phyloP scores from a whole-genome alignment of 2,329 filamentous ascomycete species.

The Claviceps maximensis region DNA sequence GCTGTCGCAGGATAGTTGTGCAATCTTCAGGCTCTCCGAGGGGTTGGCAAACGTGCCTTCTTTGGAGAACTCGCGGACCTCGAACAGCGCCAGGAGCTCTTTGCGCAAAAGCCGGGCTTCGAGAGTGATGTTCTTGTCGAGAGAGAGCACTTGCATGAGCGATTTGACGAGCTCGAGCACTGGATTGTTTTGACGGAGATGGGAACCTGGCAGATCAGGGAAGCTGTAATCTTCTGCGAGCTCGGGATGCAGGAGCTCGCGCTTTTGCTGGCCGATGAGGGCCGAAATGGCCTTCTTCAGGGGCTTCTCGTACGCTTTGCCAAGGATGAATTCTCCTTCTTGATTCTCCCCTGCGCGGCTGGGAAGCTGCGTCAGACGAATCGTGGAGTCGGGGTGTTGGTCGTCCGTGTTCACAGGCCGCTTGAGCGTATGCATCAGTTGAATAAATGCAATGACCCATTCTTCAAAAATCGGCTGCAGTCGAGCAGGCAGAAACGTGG shows the following conservation, averaged over 20 bases:
- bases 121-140: conserved; percentile 81
- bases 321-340: conserved; percentile 53
- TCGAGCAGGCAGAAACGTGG: conserved; percentile 68
- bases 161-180: conserved; percentile 84
- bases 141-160: conserved; percentile 79
- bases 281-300: conserved; percentile 76
- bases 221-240: conserved; percentile 79
- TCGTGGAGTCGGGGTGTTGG: conserved; percentile 29
- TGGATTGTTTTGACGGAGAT: conserved; percentile 45
- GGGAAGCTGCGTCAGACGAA: conserved; percentile 44
- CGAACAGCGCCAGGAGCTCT: conserved; percentile 79
- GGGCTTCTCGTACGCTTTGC: conserved; percentile 76
- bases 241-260: conserved; percentile 80
- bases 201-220: conserved; percentile 63
- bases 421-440: conserved; percentile 84
- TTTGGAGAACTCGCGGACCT: conserved; percentile 83
- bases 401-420: conserved; percentile 41
- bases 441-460: conserved; percentile 89
- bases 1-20: conserved; percentile 72
- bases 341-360: conserved; percentile 45
- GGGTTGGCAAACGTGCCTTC: conserved; percentile 86
- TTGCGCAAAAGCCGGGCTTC: conserved; percentile 82
- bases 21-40: conserved; percentile 56
- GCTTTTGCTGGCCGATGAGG: conserved; percentile 74
- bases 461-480: conserved; percentile 79